Conservation (phyloP, 768 basidiomycete species). For the Tubosaeta sp. region DNA sequence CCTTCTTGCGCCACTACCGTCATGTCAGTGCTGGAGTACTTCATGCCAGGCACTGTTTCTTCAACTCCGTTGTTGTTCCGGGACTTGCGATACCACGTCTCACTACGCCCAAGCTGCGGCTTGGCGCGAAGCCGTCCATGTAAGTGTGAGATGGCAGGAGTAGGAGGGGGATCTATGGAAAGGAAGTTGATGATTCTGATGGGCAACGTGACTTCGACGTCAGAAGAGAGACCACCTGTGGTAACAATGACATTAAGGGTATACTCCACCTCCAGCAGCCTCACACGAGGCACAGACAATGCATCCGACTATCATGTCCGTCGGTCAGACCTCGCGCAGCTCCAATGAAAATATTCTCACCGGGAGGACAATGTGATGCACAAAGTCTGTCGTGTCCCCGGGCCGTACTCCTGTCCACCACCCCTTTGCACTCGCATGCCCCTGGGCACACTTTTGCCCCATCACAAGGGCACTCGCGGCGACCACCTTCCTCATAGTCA, state of each 20-base stretch:
- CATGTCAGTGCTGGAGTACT: conserved; percentile 25
- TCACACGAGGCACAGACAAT: conserved; percentile 61
- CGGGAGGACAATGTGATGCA: conserved; percentile 67
- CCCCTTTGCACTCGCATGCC: conserved; percentile 75
- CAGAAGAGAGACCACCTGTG: conserved; percentile 54
- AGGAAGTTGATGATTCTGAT: conserved; percentile 78
- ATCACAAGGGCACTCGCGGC: conserved; percentile 63
- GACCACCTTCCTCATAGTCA: conserved; percentile 58
- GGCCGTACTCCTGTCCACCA: conserved; percentile 85
- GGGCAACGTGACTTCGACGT: conserved; percentile 69
- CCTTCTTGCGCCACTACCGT: conserved; percentile 25
- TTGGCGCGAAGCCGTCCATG: conserved; percentile 19
- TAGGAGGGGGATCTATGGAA: conserved; percentile 78
- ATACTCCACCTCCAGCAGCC: conserved; percentile 76
- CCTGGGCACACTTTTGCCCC: conserved; percentile 57
- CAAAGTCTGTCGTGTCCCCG: conserved; percentile 57
- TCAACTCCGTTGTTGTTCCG: conserved; percentile 13
- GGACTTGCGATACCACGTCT: conserved; percentile 30
- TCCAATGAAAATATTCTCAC: conserved; percentile 42
- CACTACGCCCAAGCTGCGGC: conserved; percentile 22
- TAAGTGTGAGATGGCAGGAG: conserved; percentile 22
- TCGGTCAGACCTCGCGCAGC: background rate
- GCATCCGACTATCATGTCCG: conserved; percentile 52
- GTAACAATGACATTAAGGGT: conserved; percentile 60
- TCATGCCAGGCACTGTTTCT: conserved; percentile 32